Base-by-base conservation (phyloP, 108 stramenopile genomes). In the Cylindrotheca closterium region DNA sequence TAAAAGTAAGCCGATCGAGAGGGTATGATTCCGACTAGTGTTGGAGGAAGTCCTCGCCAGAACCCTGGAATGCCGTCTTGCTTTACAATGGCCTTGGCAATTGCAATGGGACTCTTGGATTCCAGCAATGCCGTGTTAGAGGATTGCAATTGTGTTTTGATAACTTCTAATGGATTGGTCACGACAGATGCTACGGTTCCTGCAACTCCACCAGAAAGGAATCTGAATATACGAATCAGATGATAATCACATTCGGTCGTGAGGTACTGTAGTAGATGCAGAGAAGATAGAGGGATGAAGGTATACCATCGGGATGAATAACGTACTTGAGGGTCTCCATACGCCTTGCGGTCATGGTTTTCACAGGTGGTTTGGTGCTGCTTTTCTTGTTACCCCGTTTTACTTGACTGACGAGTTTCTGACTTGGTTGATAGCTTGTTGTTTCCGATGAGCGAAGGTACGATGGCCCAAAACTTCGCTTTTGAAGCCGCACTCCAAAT, bases 141-240 rank as follows among this genome's bases (percentile, higher is more conserved):
- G 0, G 92, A 88, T 73, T 96, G 97, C 2, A 96, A 77, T 66
- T 95, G 95, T 29, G 94, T 96, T 72, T 98, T 98, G 45, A 98
- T 79, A 4, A 92, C 86, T 60, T 96, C 94, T 23, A 96, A 68
- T 42, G 91, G 91, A 66, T 88, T 87, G 18, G 92, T 96, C 22
- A 93, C 73, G 56, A 61, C 70, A 2, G 89, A 80, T 8, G 92
- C 86, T 31, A 93, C 76, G 0, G 92, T 91, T 25, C 92, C 92
- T 22, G 91, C 91, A 22, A 77, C 67, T 10, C 92, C 92, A 46
- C 92, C 92, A 8, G 83, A 87, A 30, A 89, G 68, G 28, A 93
- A 69, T 27, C 81, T 86, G 47, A 65, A 22, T 21, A n/a, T n/a
- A n/a, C n/a, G n/a, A n/a, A n/a, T n/a, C n/a, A n/a, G n/a, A 17